Conservation (phyloP, 2,329 filamentous ascomycete genomes). For the Colletotrichum acutatum region DNA sequence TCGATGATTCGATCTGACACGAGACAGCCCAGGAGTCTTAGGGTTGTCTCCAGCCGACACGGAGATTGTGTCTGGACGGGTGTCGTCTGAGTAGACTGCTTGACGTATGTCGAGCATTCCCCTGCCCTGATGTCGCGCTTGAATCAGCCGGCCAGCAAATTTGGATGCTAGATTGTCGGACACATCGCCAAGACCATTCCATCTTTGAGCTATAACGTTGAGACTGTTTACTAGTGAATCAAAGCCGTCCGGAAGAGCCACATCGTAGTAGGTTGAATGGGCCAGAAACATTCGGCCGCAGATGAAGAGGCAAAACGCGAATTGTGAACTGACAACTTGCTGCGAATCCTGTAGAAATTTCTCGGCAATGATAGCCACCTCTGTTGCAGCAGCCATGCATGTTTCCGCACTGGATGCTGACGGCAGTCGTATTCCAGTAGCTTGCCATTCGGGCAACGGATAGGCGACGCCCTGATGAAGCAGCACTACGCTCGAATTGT, state of each 20-base stretch:
- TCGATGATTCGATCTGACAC: not conserved
- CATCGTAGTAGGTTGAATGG: constrained; percentile 46
- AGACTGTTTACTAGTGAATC: constrained; percentile 47
- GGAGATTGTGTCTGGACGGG: not conserved
- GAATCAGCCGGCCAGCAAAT: constrained; percentile 44
- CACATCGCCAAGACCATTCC: constrained; percentile 43
- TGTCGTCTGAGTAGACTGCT: constrained; percentile 46
- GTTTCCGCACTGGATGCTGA: constrained; percentile 53
- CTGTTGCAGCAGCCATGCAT: constrained; percentile 50
- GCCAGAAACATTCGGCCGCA: constrained; percentile 46
- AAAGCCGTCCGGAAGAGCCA: constrained; percentile 43
- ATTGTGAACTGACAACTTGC: constrained; percentile 46
- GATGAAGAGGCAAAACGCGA: constrained; percentile 53
- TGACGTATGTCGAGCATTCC: constrained; percentile 46
- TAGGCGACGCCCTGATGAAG: constrained; percentile 55
- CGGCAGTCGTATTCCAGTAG: constrained; percentile 45
- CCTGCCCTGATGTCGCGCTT: constrained; percentile 42
- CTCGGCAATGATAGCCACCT: constrained; percentile 50
- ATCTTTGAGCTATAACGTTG: constrained; percentile 49
- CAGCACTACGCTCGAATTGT: constrained; percentile 47
- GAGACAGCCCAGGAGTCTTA: not conserved
- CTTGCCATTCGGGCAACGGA: constrained; percentile 45
- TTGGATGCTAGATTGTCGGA: constrained; percentile 47
- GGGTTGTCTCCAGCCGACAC: not conserved
- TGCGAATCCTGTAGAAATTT: constrained; percentile 48